Evolutionary conservation across 352 stramenopile species (phyloP).

Genomic region (Elongisporangium undulatum): DNA sequence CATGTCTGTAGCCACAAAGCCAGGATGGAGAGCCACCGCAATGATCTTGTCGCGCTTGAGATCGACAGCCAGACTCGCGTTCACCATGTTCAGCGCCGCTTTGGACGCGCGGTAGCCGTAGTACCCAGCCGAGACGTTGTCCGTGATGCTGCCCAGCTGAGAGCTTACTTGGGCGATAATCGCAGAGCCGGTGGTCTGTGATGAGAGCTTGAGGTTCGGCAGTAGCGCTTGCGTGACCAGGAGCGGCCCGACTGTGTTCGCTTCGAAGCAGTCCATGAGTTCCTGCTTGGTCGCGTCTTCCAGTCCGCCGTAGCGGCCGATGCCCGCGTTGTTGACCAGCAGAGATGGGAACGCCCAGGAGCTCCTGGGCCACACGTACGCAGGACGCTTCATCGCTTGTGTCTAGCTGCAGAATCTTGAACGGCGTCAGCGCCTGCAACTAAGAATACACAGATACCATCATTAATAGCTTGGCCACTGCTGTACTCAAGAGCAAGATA

Average conservation of each 20-base stretch:
- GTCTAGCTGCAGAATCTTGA: slow-evolving; percentile 25
- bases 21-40: slow-evolving; percentile 25
- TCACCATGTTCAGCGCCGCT: slow-evolving; percentile 44
- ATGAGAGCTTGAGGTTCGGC: slow-evolving; percentile 35
- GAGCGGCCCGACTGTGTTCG: slow-evolving; percentile 58
- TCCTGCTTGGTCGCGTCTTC: slow-evolving; percentile 35
- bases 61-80: slow-evolving; percentile 21
- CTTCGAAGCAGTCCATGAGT: slow-evolving; percentile 53
- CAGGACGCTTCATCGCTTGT: slow-evolving; percentile 31
- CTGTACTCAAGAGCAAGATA: not conserved
- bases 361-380: slow-evolving; percentile 15
- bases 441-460: slow-evolving; percentile 7
- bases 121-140: slow-evolving; percentile 42
- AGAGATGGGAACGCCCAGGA: slow-evolving; percentile 44
- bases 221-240: slow-evolving; percentile 50
- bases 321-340: slow-evolving; percentile 62
- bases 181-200: slow-evolving; percentile 18
- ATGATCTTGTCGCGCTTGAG: slow-evolving; percentile 26
- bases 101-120: slow-evolving; percentile 54
- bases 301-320: slow-evolving; percentile 21
- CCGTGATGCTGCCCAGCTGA: slow-evolving; percentile 41
- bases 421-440: slow-evolving; percentile 16
- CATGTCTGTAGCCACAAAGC: slow-evolving; percentile 36
- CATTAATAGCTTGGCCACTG: no score
- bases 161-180: slow-evolving; percentile 48